phyloP scores from a whole-genome alignment of 2,329 filamentous ascomycete species.

The Cercospora sesami region DNA sequence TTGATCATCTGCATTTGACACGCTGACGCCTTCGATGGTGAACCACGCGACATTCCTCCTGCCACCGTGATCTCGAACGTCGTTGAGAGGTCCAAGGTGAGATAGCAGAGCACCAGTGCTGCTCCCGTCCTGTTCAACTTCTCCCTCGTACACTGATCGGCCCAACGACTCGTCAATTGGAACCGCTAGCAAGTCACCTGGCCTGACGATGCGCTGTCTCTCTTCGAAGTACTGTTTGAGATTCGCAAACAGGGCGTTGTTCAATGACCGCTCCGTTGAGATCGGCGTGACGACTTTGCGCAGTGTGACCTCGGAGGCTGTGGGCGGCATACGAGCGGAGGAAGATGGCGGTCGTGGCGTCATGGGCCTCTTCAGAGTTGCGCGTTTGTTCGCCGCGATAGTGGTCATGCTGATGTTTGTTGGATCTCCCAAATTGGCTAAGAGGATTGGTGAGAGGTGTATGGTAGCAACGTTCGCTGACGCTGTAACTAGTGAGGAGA shows the following conservation, averaged over 20 bases:
- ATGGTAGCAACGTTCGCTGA: slow-evolving; percentile 60
- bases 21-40: slow-evolving; percentile 72
- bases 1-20: slow-evolving; percentile 49
- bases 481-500: slow-evolving; percentile 51
- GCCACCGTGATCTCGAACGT: slow-evolving; percentile 56
- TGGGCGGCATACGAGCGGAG: slow-evolving; percentile 55
- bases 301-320: slow-evolving; percentile 77
- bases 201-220: slow-evolving; percentile 77
- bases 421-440: slow-evolving; percentile 80
- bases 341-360: slow-evolving; percentile 36
- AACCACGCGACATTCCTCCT: slow-evolving; percentile 76
- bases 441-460: slow-evolving; percentile 80
- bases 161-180: slow-evolving; percentile 85
- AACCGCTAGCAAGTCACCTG: slow-evolving; percentile 84
- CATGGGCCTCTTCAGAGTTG: slow-evolving; percentile 46
- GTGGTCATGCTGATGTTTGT: slow-evolving; percentile 77
- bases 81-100: slow-evolving; percentile 35
- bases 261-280: slow-evolving; percentile 79
- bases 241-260: slow-evolving; percentile 81
- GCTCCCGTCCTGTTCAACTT: slow-evolving; percentile 69
- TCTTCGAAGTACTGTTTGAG: slow-evolving; percentile 86
- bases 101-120: slow-evolving; percentile 44
- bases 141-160: slow-evolving; percentile 72
- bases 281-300: slow-evolving; percentile 86
- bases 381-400: slow-evolving; percentile 43